Evolutionary conservation across 2,329 filamentous ascomycete genomes (phyloP).

Genomic region (Aureobasidium sp.): DNA sequence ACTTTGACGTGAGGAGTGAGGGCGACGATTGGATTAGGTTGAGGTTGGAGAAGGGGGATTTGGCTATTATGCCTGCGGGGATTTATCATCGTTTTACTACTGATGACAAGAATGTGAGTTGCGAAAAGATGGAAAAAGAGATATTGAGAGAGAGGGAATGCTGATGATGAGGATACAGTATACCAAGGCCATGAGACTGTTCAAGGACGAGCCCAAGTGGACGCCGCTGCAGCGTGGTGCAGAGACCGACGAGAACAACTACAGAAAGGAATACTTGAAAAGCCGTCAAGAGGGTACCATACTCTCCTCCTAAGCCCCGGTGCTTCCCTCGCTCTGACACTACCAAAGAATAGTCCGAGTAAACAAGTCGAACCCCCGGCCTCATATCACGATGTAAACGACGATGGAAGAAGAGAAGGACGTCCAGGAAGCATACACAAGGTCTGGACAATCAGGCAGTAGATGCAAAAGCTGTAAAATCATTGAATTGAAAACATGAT

Average conservation of each 20-base stretch:
- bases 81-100: constrained; percentile 98
- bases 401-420: background rate
- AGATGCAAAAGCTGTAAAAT: too few species aligned
- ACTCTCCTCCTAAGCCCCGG: background rate
- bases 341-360: background rate
- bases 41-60: constrained; percentile 70
- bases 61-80: constrained; percentile 87
- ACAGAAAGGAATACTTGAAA: constrained; percentile 67
- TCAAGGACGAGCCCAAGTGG: constrained; percentile 99
- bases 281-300: constrained; percentile 13
- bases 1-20: constrained; percentile 81
- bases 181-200: constrained; percentile 89
- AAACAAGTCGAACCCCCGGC: background rate
- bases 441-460: background rate
- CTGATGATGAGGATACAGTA: constrained; percentile 48
- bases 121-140: background rate
- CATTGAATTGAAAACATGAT: background rate
- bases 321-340: background rate
- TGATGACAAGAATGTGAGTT: constrained; percentile 75
- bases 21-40: constrained; percentile 87
- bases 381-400: background rate
- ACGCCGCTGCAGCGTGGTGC: constrained; percentile 75
- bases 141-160: background rate
- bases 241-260: constrained; percentile 70
- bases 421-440: background rate